Evolutionary conservation across 768 basidiomycete species (phyloP).

Genomic region (Botryobasidium botryosum): DNA sequence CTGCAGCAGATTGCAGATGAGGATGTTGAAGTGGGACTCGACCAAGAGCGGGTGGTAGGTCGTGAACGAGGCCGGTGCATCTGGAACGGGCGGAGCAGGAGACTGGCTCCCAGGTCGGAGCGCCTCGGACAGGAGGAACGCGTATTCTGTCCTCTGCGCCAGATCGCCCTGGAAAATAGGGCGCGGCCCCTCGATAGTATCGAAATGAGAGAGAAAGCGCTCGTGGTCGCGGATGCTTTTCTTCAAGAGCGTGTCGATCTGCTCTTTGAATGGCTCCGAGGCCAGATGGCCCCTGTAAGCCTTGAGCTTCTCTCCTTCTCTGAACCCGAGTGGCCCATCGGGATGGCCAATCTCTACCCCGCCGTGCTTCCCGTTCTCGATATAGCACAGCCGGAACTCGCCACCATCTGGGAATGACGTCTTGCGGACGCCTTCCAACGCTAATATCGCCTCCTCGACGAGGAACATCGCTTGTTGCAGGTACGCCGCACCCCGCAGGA

Average conservation of each 20-base stretch:
- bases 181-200: conserved; percentile 41
- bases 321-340: conserved; percentile 54
- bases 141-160: too few relatives aligned
- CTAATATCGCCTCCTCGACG: conserved; percentile 55
- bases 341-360: conserved; percentile 72
- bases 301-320: conserved; percentile 36
- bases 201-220: conserved; percentile 68
- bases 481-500: conserved; percentile 69
- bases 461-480: conserved; percentile 61
- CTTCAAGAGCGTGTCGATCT: conserved; percentile 39
- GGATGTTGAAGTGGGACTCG: conserved; percentile 68
- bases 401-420: conserved; percentile 43
- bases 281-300: conserved; percentile 47
- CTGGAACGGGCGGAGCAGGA: not conserved
- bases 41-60: conserved; percentile 84
- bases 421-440: conserved; percentile 52
- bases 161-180: too few relatives aligned
- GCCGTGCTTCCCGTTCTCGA: conserved; percentile 63
- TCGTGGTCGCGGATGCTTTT: conserved; percentile 76
- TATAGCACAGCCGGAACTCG: conserved; percentile 60
- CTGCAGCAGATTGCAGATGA: conserved; percentile 60
- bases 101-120: not conserved
- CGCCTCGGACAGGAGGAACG: too few relatives aligned
- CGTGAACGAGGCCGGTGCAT: conserved; percentile 54
- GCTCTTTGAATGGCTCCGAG: conserved; percentile 39